These are phyloP conservation scores for Penicillium rolfsii DNA, from an alignment of 2,329 filamentous ascomycete species.

Conservation along the genomic window DNA sequence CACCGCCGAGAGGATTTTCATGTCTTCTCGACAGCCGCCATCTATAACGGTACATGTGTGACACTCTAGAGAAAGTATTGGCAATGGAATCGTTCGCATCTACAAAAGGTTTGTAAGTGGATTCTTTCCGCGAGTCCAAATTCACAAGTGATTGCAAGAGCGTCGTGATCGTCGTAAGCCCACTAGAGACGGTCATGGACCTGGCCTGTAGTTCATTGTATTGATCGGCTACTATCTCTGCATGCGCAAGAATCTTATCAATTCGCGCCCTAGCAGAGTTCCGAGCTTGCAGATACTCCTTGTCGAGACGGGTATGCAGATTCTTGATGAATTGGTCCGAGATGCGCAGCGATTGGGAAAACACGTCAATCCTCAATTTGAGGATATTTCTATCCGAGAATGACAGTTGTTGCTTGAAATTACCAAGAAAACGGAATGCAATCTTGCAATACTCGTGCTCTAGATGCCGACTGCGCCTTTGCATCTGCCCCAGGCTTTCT, in stretches of 20 bases:
- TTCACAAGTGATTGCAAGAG: background rate
- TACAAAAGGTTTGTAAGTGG: background rate
- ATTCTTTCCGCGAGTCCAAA: background rate
- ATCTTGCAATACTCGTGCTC: slow-evolving; percentile 20
- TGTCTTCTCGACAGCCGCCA: slow-evolving; percentile 1
- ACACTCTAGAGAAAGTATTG: background rate
- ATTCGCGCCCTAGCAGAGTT: slow-evolving; percentile 25
- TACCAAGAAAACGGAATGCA: background rate
- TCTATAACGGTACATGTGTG: background rate
- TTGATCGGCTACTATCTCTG: background rate
- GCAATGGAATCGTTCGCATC: background rate
- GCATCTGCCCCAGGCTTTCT: background rate
- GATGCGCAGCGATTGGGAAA: background rate
- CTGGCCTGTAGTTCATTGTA: slow-evolving; percentile 19
- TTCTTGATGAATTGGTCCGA: slow-evolving; percentile 4
- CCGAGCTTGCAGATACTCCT: slow-evolving; percentile 24
- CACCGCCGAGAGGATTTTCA: background rate
- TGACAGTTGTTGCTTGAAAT: background rate
- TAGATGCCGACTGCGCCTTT: background rate
- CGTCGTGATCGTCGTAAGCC: background rate
- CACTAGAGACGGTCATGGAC: background rate
- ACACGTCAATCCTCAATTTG: background rate
- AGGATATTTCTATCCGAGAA: background rate
- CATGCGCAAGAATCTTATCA: slow-evolving; percentile 20
- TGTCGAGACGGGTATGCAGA: slow-evolving; percentile 8